Evolutionary conservation across 306 rosid species (phyloP).

Genomic region (Astragalus glycyphyllos): DNA sequence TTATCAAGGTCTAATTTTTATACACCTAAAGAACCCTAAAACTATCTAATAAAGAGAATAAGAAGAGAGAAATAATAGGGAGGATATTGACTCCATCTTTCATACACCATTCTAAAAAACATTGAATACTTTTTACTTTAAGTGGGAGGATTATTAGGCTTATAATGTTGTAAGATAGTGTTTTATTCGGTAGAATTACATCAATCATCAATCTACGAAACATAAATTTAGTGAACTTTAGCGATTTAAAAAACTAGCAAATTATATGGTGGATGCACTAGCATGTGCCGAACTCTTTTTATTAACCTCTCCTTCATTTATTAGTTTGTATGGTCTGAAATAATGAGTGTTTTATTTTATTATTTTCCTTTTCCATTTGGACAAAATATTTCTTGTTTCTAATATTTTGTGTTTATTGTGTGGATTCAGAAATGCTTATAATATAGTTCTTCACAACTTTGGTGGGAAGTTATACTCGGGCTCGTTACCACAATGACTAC

Average conservation of each 20-base stretch:
- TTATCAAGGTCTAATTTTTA: too few relatives aligned
- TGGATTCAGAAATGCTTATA: slow-evolving; percentile 79
- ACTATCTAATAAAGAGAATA: too few relatives aligned
- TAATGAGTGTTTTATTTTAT: neutral
- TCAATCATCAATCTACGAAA: slow-evolving; percentile 3
- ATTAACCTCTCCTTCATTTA: slow-evolving; percentile 30
- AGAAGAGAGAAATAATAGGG: too few relatives aligned
- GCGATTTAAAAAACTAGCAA: neutral
- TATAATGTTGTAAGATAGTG: neutral
- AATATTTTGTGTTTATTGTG: slow-evolving; percentile 24
- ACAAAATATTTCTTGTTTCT: slow-evolving; percentile 27
- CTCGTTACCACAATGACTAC: slow-evolving; percentile 70
- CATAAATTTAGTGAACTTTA: neutral
- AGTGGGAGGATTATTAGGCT: neutral
- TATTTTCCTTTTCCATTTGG: neutral
- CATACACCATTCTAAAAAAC: neutral
- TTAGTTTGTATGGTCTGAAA: slow-evolving; percentile 6
- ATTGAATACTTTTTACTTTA: neutral
- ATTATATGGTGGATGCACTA: too few relatives aligned
- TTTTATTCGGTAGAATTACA: neutral
- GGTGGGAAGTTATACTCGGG: slow-evolving; percentile 84
- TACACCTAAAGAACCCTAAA: too few relatives aligned
- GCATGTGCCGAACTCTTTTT: too few relatives aligned
- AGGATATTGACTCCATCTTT: too few relatives aligned
- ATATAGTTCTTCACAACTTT: slow-evolving; percentile 91